Conservation (phyloP, 2,329 filamentous ascomycete species). For the Colletotrichum nymphaeae region DNA sequence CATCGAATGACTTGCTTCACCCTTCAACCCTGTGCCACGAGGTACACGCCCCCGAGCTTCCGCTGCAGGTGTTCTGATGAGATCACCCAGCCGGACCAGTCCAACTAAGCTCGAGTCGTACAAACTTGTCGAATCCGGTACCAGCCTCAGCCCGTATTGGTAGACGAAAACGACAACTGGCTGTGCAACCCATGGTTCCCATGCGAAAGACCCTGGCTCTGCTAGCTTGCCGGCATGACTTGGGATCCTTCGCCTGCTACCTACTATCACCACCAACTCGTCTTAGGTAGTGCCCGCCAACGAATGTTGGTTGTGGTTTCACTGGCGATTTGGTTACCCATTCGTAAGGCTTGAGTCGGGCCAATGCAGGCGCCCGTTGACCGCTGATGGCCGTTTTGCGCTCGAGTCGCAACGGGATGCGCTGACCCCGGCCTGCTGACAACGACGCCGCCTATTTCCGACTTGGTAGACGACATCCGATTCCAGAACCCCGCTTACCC, state of each 20-base stretch:
- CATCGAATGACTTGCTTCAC: not conserved
- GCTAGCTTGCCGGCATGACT: not conserved
- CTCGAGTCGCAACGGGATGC: not conserved
- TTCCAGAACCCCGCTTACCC: not conserved
- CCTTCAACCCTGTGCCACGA: not conserved
- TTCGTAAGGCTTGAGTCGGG: not conserved
- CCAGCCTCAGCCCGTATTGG: not conserved
- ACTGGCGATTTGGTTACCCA: not conserved
- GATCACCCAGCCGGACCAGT: not conserved
- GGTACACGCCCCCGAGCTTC: not conserved
- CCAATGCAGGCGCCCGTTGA: not conserved
- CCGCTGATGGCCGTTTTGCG: not conserved
- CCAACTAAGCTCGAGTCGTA: not conserved
- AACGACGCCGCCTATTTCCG: not conserved
- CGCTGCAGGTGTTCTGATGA: constrained; percentile 17
- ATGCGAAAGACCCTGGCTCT: not conserved
- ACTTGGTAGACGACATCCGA: constrained; percentile 9
- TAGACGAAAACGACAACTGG: not conserved
- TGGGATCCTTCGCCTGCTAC: not conserved
- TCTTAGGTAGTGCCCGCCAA: not conserved
- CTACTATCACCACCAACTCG: not conserved
- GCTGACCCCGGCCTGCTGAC: constrained; percentile 1
- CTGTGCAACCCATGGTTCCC: not conserved
- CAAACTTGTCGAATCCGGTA: constrained; percentile 11
- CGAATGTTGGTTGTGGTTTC: not conserved